A percentile compares a stretch with the other conserved stretches of the same genome.
phyloP scores from a whole-genome alignment of 2,329 filamentous ascomycete genomes.

The Torrubiellomyces zombiae region DNA sequence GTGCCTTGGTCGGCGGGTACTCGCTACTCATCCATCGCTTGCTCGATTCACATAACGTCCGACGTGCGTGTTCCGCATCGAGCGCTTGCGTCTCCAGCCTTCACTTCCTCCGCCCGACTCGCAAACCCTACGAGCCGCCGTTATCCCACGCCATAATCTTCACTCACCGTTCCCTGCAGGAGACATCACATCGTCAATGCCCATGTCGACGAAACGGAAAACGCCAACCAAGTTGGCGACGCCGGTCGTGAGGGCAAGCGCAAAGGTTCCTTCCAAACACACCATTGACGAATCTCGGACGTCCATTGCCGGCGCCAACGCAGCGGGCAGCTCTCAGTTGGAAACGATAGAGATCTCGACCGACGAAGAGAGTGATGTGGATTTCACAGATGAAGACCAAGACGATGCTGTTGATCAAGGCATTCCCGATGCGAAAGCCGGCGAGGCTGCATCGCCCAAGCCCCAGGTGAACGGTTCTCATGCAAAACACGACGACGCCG shows the following conservation, averaged over 20 bases:
- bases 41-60: no score
- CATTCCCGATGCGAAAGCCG: conserved; percentile 6
- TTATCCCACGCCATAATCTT: no score
- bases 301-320: conserved; percentile 29
- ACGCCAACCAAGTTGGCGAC: conserved; percentile 37
- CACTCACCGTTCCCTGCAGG: no score
- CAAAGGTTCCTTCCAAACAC: conserved; percentile 30
- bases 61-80: no score
- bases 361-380: conserved; percentile 31
- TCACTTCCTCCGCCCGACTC: no score
- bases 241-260: conserved; percentile 35
- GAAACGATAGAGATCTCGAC: conserved; percentile 42
- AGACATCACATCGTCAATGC: conserved; percentile 8
- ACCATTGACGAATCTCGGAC: conserved; percentile 42
- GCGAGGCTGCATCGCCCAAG: conserved; percentile 4
- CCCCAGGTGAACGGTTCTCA: conserved; percentile 11
- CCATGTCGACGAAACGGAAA: conserved; percentile 47
- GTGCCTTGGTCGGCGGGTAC: no score
- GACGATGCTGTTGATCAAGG: conserved; percentile 8
- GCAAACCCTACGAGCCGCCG: no score
- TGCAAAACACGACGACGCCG: conserved; percentile 9
- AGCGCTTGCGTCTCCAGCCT: no score
- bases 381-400: conserved; percentile 28
- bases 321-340: conserved; percentile 18
- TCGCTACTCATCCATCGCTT: no score